phyloP scores from a whole-genome alignment of 2,329 filamentous ascomycete genomes.

The Pezicula rhizophila region DNA sequence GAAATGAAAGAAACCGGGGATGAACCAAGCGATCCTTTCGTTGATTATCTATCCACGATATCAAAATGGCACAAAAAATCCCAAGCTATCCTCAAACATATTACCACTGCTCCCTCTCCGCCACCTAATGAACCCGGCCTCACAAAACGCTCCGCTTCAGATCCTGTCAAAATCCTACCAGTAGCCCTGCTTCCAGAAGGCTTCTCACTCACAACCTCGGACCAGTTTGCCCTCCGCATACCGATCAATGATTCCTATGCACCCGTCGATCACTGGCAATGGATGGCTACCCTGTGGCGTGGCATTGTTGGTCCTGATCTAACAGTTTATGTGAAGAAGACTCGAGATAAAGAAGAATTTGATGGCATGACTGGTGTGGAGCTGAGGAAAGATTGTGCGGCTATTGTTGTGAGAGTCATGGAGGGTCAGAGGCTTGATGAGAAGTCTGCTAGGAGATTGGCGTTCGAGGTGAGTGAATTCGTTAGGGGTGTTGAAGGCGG shows the following conservation, averaged over 20 bases:
- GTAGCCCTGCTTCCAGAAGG: conserved; percentile 71
- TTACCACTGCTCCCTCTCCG: conserved; percentile 31
- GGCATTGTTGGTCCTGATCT: conserved; percentile 78
- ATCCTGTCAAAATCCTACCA: conserved; percentile 39
- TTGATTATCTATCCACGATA: conserved; percentile 61
- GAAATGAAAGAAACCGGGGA: conserved; percentile 15
- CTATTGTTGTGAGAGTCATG: conserved; percentile 46
- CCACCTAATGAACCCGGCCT: not conserved
- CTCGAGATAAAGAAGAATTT: conserved; percentile 27
- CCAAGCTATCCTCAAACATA: conserved; percentile 58
- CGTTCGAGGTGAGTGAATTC: conserved; percentile 87
- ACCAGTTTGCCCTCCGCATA: conserved; percentile 66
- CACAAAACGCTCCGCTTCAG: not conserved
- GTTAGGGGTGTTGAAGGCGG: conserved; percentile 33
- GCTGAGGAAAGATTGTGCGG: conserved; percentile 41
- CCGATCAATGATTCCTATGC: conserved; percentile 73
- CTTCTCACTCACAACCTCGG: conserved; percentile 74
- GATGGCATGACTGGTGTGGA: conserved; percentile 44
- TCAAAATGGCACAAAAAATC: conserved; percentile 71
- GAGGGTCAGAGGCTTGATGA: conserved; percentile 49
- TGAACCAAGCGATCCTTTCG: conserved; percentile 34
- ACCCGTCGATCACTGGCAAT: conserved; percentile 91
- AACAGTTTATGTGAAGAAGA: conserved; percentile 57
- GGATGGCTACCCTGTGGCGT: conserved; percentile 92
- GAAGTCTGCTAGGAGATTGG: conserved; percentile 65